Evolutionary conservation across 2,329 filamentous ascomycete genomes (phyloP), one percentile per base, ranked within the genome.

Genomic region (Xylaria sp.): DNA sequence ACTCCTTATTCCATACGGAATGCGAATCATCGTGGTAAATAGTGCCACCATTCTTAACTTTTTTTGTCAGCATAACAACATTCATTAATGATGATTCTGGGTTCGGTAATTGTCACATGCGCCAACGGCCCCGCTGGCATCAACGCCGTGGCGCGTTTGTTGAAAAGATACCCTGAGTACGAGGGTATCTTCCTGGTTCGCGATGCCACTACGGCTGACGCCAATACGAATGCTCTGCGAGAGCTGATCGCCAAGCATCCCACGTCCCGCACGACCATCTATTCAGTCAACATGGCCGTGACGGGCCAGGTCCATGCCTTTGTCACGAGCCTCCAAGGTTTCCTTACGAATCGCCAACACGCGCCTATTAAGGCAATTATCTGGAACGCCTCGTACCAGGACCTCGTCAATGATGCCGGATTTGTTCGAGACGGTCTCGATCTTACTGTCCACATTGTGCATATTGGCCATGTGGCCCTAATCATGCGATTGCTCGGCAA

Each of bases 401-500:
- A 74, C 18, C 66, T 77, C 0, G 65, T 69, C 16, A 58, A 57
- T 2, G 67, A 69, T 4, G 57, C 69, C 3, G 68, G 74, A 35
- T 58, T 70, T 10, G 75, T 74, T 1, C 55, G 47, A 0, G 75
- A 76, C 58, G 69, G 70, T 9, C 74, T 69, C 35, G 76, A 78
- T 46, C 71, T 72, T 50, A 74, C 72, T 1, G 70, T 78, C n/a
- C 74, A 76, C 60, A 69, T 77, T 4, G 69, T 65, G 52, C 72
- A 77, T 58, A 64, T 78, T 42, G 66, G 74, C 1, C 63, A 78
- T 9, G 67, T 75, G 2, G 66, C 66, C 5, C 52, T 68, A 3
- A 59, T 68, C 1, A 64, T 77, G 35, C 71, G 70, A 10, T 66
- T 77, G 0, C 73, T 80, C 73, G 76, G 84, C 52, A 85, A 83